Conservation (phyloP, 371 early-diverging fungal species). For the Chytridium lagenaria region DNA sequence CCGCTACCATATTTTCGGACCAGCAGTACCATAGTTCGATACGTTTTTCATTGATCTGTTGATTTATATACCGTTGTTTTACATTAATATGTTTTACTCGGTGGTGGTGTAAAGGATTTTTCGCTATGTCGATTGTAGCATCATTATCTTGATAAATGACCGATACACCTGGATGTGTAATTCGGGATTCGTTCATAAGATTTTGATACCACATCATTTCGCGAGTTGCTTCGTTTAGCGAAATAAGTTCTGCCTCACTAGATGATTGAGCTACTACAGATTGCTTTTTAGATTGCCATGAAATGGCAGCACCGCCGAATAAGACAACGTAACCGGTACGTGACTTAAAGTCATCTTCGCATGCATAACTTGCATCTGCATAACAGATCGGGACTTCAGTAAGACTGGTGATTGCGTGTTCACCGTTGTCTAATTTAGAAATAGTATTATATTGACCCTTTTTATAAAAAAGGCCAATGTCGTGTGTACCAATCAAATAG, state of each 20-base stretch:
- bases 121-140: background rate
- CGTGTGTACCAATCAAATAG: slow-evolving; percentile 1
- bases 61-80: background rate
- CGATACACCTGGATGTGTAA: slow-evolving; percentile 7
- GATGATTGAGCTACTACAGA: background rate
- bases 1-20: slow-evolving; percentile 24
- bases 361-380: slow-evolving; percentile 6
- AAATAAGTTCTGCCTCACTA: slow-evolving; percentile 9
- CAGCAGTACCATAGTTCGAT: slow-evolving; percentile 20
- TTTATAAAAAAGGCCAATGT: background rate
- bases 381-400: slow-evolving; percentile 1
- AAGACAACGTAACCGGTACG: background rate
- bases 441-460: background rate
- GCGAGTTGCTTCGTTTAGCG: slow-evolving; percentile 4
- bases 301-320: slow-evolving; percentile 13
- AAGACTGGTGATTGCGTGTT: background rate
- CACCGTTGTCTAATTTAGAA: background rate
- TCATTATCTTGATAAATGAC: slow-evolving; percentile 16
- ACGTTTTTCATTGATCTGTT: background rate
- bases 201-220: slow-evolving; percentile 5
- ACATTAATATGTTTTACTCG: slow-evolving; percentile 15
- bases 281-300: slow-evolving; percentile 7
- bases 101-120: slow-evolving; percentile 10
- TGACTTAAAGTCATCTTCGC: background rate
- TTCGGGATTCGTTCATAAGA: background rate